Conservation (phyloP, 192 early-diverging fungal species). For the Phlyctochytrium arcticum region DNA sequence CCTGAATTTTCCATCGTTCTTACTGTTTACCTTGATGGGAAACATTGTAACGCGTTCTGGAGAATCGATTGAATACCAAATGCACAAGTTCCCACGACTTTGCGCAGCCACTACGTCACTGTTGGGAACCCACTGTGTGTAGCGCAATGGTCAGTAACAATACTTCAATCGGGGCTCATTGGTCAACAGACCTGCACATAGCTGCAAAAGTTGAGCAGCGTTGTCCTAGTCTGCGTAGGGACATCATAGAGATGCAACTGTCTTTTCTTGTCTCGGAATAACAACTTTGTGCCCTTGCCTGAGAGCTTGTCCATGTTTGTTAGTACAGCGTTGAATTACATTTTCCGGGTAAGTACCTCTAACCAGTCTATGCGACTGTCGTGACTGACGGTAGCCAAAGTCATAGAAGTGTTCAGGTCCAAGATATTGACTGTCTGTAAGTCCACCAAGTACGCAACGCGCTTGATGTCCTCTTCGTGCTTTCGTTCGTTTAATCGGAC, state of each 20-base stretch:
- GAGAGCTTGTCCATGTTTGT: conserved; percentile 37
- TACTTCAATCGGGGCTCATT: background rate
- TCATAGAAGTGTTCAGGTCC: conserved; percentile 45
- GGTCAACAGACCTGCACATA: conserved; percentile 50
- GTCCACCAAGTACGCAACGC: conserved; percentile 59
- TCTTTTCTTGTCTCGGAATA: conserved; percentile 55
- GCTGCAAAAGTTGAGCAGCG: conserved; percentile 55
- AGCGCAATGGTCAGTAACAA: background rate
- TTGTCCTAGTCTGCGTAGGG: conserved; percentile 37
- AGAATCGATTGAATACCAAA: conserved; percentile 63
- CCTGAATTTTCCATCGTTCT: background rate
- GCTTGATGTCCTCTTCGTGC: conserved; percentile 48
- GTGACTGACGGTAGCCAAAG: conserved; percentile 46
- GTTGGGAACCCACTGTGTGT: conserved; percentile 55
- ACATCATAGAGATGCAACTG: conserved; percentile 63
- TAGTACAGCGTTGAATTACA: background rate
- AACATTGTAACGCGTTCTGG: conserved; percentile 64
- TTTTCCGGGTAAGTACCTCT: conserved; percentile 33
- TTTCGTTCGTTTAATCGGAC: conserved; percentile 61
- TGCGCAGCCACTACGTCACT: conserved; percentile 64
- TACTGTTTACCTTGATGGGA: conserved; percentile 47
- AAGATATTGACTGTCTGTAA: conserved; percentile 57
- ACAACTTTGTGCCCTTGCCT: conserved; percentile 58
- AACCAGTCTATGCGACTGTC: conserved; percentile 61
- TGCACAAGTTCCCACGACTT: conserved; percentile 54